Evolutionary conservation across 192 early-diverging fungal species (phyloP), one percentile per base, ranked within the genome.

Genomic region (Coemansia sp.): DNA sequence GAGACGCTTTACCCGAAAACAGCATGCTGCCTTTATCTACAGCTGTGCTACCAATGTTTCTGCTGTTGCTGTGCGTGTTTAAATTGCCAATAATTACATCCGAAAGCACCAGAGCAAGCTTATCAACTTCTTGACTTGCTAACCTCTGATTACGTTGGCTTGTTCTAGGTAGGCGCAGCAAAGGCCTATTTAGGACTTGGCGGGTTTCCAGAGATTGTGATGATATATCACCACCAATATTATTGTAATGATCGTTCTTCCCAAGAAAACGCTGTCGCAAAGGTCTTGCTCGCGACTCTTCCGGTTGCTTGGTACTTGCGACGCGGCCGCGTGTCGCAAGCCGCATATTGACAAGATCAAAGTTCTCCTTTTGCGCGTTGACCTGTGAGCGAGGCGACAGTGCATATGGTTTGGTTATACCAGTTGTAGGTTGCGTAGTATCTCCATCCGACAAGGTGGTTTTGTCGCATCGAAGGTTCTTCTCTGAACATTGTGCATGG

Each of bases 301-400:
- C 55, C n/a, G 64, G 54, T 24, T 16, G 55, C 23, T 28, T 25
- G 9, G 54, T 38, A 32, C 57, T 60, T 51, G 22, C 44, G 18
- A 23, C 27, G 3, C 23, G 25, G 47, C 49, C 44, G 48, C 69
- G 58, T 4, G 26, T n/a, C 6, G 54, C 68, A 49, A 76, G 31
- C 21, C 63, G 55, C 38, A 70, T 70, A 26, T 41, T 55, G 32
- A 67, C 51, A 10, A 64, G 64, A 48, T 76, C 73, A 67, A 76
- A 76, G 56, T 76, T 76, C 60, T 76, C 73, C 64, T 76, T 76
- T 52, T 70, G 68, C 0, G 68, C 64, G n/a, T 50, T 27, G 27
- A 70, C 44, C 14, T 58, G 68, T 19, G 73, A 76, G 28, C 55
- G 62, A 12, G 73, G 73, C 10, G 73, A 70, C 9, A 76, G 58